Conservation (phyloP, 2,329 filamentous ascomycete species). For the Cladosporium oxysporum region DNA sequence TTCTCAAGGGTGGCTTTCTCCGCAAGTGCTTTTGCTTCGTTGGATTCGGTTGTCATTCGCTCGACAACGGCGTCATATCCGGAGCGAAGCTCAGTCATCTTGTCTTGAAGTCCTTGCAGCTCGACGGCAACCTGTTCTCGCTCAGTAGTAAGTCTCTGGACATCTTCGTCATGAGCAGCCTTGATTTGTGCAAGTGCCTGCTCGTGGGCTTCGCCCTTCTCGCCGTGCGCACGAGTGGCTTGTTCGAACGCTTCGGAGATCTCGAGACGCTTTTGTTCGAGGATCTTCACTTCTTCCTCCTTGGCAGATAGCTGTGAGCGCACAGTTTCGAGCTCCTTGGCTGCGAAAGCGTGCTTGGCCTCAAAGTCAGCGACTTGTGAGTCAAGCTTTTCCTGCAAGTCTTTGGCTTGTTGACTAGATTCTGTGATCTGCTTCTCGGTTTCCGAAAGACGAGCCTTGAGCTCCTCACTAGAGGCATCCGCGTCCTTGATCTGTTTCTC, state of each 20-base stretch:
- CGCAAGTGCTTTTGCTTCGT: background rate
- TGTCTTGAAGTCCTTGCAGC: background rate
- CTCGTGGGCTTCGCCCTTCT: constrained; percentile 9
- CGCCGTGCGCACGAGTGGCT: constrained; percentile 1
- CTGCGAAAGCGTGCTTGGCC: constrained; percentile 3
- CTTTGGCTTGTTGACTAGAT: background rate
- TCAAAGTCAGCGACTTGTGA: constrained; percentile 7
- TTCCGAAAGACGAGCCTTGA: background rate
- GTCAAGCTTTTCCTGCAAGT: background rate
- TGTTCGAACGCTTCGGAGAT: constrained; percentile 19
- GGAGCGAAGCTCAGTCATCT: background rate
- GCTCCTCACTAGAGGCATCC: background rate
- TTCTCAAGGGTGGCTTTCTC: constrained; percentile 7
- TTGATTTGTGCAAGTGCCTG: constrained; percentile 6
- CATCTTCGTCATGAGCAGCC: constrained; percentile 11
- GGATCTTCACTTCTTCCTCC: background rate
- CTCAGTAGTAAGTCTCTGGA: constrained; percentile 3
- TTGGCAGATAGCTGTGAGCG: constrained; percentile 2
- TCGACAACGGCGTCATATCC: constrained; percentile 18
- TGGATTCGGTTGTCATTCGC: constrained; percentile 18
- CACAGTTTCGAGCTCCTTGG: constrained; percentile 5
- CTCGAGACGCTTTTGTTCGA: constrained; percentile 10
- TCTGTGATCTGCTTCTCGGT: background rate
- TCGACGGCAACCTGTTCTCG: background rate
- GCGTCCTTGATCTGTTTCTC: background rate